Evolutionary conservation across 2,329 filamentous ascomycete species (phyloP).

Genomic region (Penicillium janthinellum): DNA sequence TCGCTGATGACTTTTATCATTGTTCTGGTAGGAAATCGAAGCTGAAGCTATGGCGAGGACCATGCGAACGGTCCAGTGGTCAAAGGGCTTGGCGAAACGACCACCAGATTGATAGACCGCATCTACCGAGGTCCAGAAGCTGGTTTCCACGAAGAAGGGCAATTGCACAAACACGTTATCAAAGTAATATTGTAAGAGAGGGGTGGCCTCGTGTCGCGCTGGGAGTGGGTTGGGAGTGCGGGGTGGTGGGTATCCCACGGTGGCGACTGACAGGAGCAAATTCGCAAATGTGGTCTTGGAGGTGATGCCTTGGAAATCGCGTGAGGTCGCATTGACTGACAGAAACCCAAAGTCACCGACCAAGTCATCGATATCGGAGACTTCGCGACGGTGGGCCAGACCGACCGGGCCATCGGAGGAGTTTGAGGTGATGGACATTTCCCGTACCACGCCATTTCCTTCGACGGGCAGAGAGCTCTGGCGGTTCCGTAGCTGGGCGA

Average conservation of each 20-base stretch:
- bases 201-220: slow-evolving; percentile 66
- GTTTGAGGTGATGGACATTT: slow-evolving; percentile 41
- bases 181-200: slow-evolving; percentile 80
- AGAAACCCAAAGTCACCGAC: slow-evolving; percentile 93
- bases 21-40: slow-evolving; percentile 67
- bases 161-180: slow-evolving; percentile 77
- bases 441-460: slow-evolving; percentile 31
- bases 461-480: slow-evolving; percentile 32
- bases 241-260: slow-evolving; percentile 70
- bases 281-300: slow-evolving; percentile 91
- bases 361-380: slow-evolving; percentile 84
- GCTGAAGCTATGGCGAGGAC: slow-evolving; percentile 81
- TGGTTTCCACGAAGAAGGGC: slow-evolving; percentile 80
- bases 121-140: slow-evolving; percentile 75
- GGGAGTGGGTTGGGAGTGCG: slow-evolving; percentile 66
- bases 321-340: slow-evolving; percentile 91
- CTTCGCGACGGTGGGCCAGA: slow-evolving; percentile 62
- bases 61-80: slow-evolving; percentile 87
- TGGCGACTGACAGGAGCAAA: slow-evolving; percentile 79
- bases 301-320: slow-evolving; percentile 87
- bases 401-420: slow-evolving; percentile 31
- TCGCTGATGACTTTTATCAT: slow-evolving; percentile 64
- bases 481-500: slow-evolving; percentile 52
- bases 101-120: slow-evolving; percentile 74
- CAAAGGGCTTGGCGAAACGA: slow-evolving; percentile 63